These are phyloP conservation scores for Leccinum ochraceum DNA, from an alignment of 768 basidiomycete genomes.

Conservation along the genomic window DNA sequence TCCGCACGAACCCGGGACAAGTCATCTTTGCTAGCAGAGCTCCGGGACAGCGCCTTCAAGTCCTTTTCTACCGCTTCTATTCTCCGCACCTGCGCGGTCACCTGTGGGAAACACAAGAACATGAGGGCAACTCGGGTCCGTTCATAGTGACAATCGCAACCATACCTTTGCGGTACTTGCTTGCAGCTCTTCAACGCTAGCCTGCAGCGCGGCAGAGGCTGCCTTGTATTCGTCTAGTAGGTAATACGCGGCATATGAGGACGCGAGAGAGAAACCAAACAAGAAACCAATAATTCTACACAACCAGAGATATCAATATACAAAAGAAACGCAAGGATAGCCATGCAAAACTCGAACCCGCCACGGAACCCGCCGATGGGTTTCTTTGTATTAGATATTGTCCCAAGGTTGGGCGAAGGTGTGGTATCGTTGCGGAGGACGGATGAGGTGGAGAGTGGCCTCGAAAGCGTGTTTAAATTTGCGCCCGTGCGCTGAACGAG, in stretches of 20 bases:
- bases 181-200: slow-evolving; percentile 86
- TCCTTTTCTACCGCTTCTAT: slow-evolving; percentile 92
- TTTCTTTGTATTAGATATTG: slow-evolving; percentile 60
- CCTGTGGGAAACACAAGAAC: slow-evolving; percentile 40
- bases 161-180: slow-evolving; percentile 77
- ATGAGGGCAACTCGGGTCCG: neutral
- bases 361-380: slow-evolving; percentile 75
- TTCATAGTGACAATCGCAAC: neutral
- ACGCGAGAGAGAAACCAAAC: slow-evolving; percentile 88
- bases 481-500: slow-evolving; percentile 18
- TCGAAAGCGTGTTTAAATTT: slow-evolving; percentile 8
- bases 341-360: slow-evolving; percentile 43
- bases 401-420: slow-evolving; percentile 51
- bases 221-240: slow-evolving; percentile 88
- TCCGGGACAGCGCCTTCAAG: slow-evolving; percentile 68
- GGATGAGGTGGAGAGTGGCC: slow-evolving; percentile 47
- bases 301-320: neutral
- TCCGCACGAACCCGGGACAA: slow-evolving; percentile 73
- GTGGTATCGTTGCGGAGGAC: slow-evolving; percentile 44
- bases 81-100: slow-evolving; percentile 77
- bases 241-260: slow-evolving; percentile 83
- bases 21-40: slow-evolving; percentile 78
- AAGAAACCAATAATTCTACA: slow-evolving; percentile 79
- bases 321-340: neutral
- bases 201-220: slow-evolving; percentile 84